Evolutionary conservation across 768 basidiomycete genomes (phyloP).

Genomic region (Hemileccinum impolitum): DNA sequence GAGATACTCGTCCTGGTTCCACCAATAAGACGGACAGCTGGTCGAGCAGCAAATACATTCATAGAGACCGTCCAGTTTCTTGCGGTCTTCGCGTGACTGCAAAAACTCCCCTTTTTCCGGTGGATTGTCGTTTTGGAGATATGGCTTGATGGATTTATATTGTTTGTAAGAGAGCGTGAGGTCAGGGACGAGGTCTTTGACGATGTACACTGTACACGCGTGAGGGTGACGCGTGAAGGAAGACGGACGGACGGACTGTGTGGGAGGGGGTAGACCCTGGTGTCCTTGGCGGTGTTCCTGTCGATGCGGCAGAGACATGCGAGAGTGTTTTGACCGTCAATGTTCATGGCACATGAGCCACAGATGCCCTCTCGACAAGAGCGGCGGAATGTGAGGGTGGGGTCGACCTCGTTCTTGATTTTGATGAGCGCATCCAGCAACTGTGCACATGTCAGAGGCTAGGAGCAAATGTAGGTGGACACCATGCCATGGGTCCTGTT

Average conservation of each 20-base stretch:
- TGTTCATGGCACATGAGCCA: conserved; percentile 98
- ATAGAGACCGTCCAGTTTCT: conserved; percentile 96
- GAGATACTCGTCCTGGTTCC: conserved; percentile 99
- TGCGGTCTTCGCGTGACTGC: conserved; percentile 87
- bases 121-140: conserved; percentile 89
- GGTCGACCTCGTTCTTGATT: conserved; percentile 98
- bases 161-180: conserved; percentile 95
- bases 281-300: conserved; percentile 61
- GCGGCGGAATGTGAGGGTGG: conserved; percentile 93
- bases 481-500: conserved; percentile 89
- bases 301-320: conserved; percentile 97
- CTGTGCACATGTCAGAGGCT: conserved; percentile 32
- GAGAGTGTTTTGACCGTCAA: conserved; percentile 96
- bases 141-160: conserved; percentile 99
- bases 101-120: conserved; percentile 83
- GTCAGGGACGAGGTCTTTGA: conserved; percentile 97
- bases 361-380: conserved; percentile 96
- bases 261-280: conserved; percentile 95
- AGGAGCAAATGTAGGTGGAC: background rate
- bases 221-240: background rate
- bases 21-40: conserved; percentile 97
- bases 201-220: conserved; percentile 83
- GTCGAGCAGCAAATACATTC: conserved; percentile 99
- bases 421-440: conserved; percentile 93
- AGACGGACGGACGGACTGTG: conserved; percentile 73